Evolutionary conservation across 345 rosid species (phyloP), one percentile per base, ranked within the genome.

Genomic region (Gynandropsis gynandra): DNA sequence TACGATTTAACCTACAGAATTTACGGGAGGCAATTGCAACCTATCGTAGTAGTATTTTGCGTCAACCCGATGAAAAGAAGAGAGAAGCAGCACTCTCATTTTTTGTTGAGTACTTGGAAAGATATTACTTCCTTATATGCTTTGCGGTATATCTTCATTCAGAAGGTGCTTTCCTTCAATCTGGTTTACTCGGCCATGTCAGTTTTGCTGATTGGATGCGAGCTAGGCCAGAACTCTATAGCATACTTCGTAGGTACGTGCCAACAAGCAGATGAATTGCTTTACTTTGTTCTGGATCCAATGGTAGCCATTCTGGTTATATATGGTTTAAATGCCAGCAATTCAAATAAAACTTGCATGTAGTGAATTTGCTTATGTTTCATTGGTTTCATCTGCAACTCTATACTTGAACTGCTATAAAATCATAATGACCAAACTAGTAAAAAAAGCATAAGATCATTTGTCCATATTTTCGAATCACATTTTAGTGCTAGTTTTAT

Each of bases 201-300:
- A 75, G 86, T 76, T 90, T 87, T 73, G 65, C 92, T 74, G 98
- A 87, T 68, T 90, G 98, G 98, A 90, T 90, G 98, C 80, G 74
- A 72, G 96, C 98, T 50, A 81, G 98, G 69, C 98, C 98, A 35
- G 98, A 90, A 69, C 75, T 90, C 42, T 90, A 87, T 52, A 87
- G 95, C 75, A 90, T 90, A 61, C 77, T 90, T 61, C 89, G 92
- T 54, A 84, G 98, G 98, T 90, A 77, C 65, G 96, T 90, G 75
- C 65, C 56, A 27, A 52, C 38, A 20, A 41, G 11, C 45, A 13
- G 13, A 20, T 65, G 31, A 19, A 2, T 24, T 24, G 29, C 29
- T 24, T 33, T 46, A 43, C n/a, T 38, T 12, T 24, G 47, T 31
- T 50, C 10, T 31, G 19, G 24, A 59, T 12, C 11, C 9, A 41